Evolutionary conservation across 106 monocot species (phyloP).

Genomic region (Allium cepa): DNA sequence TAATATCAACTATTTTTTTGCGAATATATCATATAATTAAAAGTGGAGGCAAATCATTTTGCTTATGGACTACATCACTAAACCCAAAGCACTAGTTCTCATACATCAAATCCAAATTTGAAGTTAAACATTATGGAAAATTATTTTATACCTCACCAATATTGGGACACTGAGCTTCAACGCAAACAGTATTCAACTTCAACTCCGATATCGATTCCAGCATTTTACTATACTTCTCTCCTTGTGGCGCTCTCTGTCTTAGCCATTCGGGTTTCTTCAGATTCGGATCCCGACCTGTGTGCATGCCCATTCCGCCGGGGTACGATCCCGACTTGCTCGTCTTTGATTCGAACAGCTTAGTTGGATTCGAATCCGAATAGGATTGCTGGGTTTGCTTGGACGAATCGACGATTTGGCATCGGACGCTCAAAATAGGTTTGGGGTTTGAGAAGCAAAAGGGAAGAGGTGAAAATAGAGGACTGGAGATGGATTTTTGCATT

Average conservation of each 20-base stretch:
- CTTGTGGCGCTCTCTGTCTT: constrained; percentile 86
- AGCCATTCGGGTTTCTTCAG: constrained; percentile 62
- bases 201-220: constrained; percentile 60
- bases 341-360: constrained; percentile 25
- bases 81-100: no score
- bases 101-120: no score
- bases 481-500: constrained; percentile 15
- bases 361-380: constrained; percentile 3
- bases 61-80: no score
- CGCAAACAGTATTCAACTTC: constrained; percentile 94
- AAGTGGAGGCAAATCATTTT: no score
- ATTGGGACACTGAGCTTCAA: constrained; percentile 97
- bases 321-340: constrained; percentile 21
- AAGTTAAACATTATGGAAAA: no score
- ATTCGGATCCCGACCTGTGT: constrained; percentile 54
- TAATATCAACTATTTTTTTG: no score
- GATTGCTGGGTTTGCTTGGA: constrained; percentile 5
- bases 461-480: constrained; percentile 15
- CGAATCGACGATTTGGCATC: constrained; percentile 12
- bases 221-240: constrained; percentile 67
- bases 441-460: constrained; percentile 7
- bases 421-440: constrained; percentile 9
- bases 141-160: constrained; percentile 72
- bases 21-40: no score
- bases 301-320: constrained; percentile 55